These are phyloP conservation scores for Didymosphaeria variabile DNA, from an alignment of 2,329 filamentous ascomycete genomes.

Conservation along the genomic window DNA sequence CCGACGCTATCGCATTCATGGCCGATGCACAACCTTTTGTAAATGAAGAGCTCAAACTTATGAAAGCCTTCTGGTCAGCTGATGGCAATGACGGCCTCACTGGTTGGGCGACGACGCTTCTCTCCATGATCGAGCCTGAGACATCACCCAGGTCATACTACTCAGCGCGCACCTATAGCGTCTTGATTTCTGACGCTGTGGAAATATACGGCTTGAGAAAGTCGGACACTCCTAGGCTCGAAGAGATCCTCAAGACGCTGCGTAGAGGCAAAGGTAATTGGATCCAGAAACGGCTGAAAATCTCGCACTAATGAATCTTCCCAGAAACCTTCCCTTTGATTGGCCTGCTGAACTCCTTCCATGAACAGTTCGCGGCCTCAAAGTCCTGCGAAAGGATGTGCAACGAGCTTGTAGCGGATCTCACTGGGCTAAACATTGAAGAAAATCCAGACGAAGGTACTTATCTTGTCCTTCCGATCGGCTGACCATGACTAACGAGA, in stretches of 20 bases:
- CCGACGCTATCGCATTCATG: conserved; percentile 63
- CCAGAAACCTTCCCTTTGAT: conserved; percentile 58
- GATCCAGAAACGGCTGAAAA: neutral
- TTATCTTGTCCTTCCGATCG: neutral
- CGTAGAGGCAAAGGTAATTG: conserved; percentile 35
- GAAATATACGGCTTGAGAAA: conserved; percentile 54
- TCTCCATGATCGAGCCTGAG: conserved; percentile 34
- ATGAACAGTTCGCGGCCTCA: conserved; percentile 58
- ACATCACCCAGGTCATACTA: conserved; percentile 52
- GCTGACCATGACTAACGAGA: neutral
- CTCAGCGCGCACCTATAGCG: conserved; percentile 50
- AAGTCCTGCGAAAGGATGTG: conserved; percentile 61
- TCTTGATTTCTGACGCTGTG: conserved; percentile 49
- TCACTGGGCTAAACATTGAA: conserved; percentile 63
- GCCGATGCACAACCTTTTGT: conserved; percentile 60
- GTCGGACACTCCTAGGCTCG: conserved; percentile 45
- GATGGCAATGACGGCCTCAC: conserved; percentile 33
- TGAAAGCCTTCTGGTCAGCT: conserved; percentile 25
- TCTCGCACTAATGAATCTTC: neutral
- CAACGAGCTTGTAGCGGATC: conserved; percentile 68
- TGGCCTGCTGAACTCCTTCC: conserved; percentile 59
- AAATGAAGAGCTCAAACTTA: conserved; percentile 51
- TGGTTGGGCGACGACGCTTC: conserved; percentile 31
- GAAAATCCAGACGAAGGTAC: conserved; percentile 54
- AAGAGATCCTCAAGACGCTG: conserved; percentile 46